A percentile compares a stretch with the other conserved stretches of the same genome.
Evolutionary conservation across 1,284 basidiomycete species (phyloP).

Genomic region (Leccinum solheimii): DNA sequence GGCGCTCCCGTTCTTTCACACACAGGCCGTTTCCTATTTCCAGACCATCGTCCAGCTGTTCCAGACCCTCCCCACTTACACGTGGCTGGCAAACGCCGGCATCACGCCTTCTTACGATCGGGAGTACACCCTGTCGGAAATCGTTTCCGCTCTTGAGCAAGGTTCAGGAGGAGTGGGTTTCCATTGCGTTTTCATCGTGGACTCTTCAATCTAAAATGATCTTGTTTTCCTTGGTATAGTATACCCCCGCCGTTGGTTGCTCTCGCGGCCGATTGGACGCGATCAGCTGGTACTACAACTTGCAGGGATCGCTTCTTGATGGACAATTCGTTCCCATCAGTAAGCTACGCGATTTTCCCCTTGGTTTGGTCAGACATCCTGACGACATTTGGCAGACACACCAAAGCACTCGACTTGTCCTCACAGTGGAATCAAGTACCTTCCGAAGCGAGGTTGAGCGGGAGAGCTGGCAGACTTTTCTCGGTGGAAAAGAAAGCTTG

Average conservation of each 20-base stretch:
- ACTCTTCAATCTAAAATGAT: neutral
- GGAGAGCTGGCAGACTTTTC: neutral
- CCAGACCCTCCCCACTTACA: conserved; percentile 65
- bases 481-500: neutral
- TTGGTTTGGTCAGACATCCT: neutral
- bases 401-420: conserved; percentile 36
- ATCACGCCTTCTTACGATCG: conserved; percentile 61
- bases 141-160: conserved; percentile 59
- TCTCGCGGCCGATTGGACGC: conserved; percentile 46
- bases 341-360: conserved; percentile 28
- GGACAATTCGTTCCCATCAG: conserved; percentile 62
- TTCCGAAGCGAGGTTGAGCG: conserved; percentile 16
- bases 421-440: conserved; percentile 12
- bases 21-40: conserved; percentile 72
- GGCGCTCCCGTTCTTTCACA: neutral
- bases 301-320: conserved; percentile 66
- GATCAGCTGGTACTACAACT: conserved; percentile 67
- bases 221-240: conserved; percentile 31
- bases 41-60: conserved; percentile 63
- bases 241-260: conserved; percentile 64
- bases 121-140: conserved; percentile 58
- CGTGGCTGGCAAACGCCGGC: conserved; percentile 64
- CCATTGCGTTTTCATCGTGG: neutral
- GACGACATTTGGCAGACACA: conserved; percentile 44
- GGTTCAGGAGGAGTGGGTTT: conserved; percentile 44